Base-by-base conservation (phyloP, 2,329 filamentous ascomycete species). In the Aschersonia sp. region DNA sequence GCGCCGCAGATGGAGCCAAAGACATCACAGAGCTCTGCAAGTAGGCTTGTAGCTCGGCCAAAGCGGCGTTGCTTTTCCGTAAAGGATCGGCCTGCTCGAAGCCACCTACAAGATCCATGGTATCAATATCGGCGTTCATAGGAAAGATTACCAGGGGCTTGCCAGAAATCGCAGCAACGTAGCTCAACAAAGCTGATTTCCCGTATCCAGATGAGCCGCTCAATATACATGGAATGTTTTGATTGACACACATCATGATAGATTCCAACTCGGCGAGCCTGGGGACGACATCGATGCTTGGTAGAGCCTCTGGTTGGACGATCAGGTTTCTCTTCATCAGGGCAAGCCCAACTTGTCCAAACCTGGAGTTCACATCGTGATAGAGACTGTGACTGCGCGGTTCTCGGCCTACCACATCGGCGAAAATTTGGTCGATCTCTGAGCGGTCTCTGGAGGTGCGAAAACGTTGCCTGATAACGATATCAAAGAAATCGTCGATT, bases 21-120 rank as follows among this genome's bases (percentile, higher is more conserved):
- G 61, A 65, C 51, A 80, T 64, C 32, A 75, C 64, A 20, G 70
- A 72, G 3, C 61, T 59, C 48, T 78, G 74, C 20, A 84, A 58
- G 48, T 74, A 74, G 5, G 66, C 58, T 9, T 69, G 66, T 9
- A 85, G 59, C 32, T 58, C 56, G 45, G 75, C 68, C 31, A 80
- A 60, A 9, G 64, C 59, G n/a, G 71, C 69, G 47, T 84, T 81
- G 4, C 86, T 70, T 51, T 85, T 78, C 48, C 91, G 77, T 46
- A 84, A 73, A 29, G 86, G 80, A 60, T 98, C 92, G 20, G 87
- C 82, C 65, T 98, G 92, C 62, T 98, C 92, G 59, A 95, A 98
- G 0, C 92, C 92, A 58, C 92, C 92, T 49, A 98, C 87, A 48
- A 98, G 78, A 64, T 98, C 92, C 81, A 95, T 95, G 1, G 91